Percentiles rank a stretch among this genome's conserved stretches.
phyloP scores from a whole-genome alignment of 352 stramenopile species.

The Globisporangium megalacanthum region DNA sequence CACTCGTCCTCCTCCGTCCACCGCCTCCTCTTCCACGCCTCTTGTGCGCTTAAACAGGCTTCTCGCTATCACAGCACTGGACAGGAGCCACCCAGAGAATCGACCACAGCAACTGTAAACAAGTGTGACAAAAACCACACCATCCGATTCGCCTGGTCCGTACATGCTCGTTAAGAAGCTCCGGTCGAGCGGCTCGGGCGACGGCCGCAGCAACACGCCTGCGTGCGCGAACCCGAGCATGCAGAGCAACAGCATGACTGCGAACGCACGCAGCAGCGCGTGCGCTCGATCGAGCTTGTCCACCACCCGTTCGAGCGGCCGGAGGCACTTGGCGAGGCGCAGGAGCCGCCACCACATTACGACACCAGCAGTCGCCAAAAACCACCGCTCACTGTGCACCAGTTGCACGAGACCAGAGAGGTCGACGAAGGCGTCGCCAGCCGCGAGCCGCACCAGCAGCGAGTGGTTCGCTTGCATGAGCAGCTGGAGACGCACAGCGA shows the following conservation, averaged over 20 bases:
- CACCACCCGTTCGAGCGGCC: conserved; percentile 33
- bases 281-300: conserved; percentile 40
- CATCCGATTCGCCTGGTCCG: conserved; percentile 1
- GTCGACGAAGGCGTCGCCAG: conserved; percentile 28
- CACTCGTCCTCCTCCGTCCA: too few species aligned
- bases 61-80: conserved; percentile 27
- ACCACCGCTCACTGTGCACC: conserved; percentile 23
- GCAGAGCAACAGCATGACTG: conserved; percentile 34
- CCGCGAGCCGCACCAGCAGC: conserved; percentile 29
- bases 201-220: conserved; percentile 36
- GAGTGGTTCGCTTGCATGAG: conserved; percentile 28
- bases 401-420: conserved; percentile 24
- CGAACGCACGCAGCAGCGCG: conserved; percentile 31
- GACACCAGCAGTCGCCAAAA: conserved; percentile 32
- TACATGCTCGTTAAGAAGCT: conserved; percentile 46
- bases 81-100: background rate
- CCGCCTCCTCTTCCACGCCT: background rate
- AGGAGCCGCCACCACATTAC: conserved; percentile 64
- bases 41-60: conserved; percentile 10
- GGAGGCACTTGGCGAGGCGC: conserved; percentile 37
- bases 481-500: conserved; percentile 27
- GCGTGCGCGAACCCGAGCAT: conserved; percentile 41
- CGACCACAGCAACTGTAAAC: too few species aligned
- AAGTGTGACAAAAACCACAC: background rate
- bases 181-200: conserved; percentile 24